Base-by-base conservation (phyloP, 2,329 filamentous ascomycete species). In the Parafenestella ontariensis region DNA sequence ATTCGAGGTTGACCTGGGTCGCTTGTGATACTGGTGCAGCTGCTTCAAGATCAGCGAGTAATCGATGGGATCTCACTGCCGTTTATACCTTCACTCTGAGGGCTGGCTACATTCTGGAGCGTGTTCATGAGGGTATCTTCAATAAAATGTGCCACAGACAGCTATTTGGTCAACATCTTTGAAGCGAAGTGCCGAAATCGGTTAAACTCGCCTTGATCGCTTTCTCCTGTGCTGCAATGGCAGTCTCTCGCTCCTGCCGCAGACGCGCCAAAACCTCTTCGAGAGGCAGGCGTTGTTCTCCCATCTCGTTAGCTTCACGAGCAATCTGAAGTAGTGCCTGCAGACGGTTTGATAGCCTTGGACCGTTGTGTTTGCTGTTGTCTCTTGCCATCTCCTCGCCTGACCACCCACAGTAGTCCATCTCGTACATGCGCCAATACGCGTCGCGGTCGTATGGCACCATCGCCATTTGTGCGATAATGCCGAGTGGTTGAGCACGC, bases 141-240 rank as follows among this genome's bases (percentile, higher is more conserved):
- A 15, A 46, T 42, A 10, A 21, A 24, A 15, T 23, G 2, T 4
- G 18, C 21, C 21, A 40, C 9, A 17, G 47, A 15, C 8, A 54
- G 46, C 52, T 54, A 9, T 21, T 9, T 11, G 17, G 13, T 54
- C 18, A 54, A 47, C 29, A n/a, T 40, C 10, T 13, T 23, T 39
- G 13, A 7, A 23, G 3, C 15, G 10, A 20, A 20, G 15, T 23
- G n/a, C 20, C n/a, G 4, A 11, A 34, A n/a, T 3, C 24, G 24
- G 7, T 8, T 28, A 5, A 4, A 26, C 42, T 42, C 24, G 23
- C 52, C 37, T 39, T 37, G 9, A 33, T 39, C 13, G 42, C 29
- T 15, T 43, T 20, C 23, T 36, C 29, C 9, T 36, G 40, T 26
- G 21, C 37, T 36, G 23, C 42, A 11, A 37, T 15, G 1, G 17